phyloP scores from a whole-genome alignment of 1,284 basidiomycete genomes.

The Cutaneotrichosporon sp. region DNA sequence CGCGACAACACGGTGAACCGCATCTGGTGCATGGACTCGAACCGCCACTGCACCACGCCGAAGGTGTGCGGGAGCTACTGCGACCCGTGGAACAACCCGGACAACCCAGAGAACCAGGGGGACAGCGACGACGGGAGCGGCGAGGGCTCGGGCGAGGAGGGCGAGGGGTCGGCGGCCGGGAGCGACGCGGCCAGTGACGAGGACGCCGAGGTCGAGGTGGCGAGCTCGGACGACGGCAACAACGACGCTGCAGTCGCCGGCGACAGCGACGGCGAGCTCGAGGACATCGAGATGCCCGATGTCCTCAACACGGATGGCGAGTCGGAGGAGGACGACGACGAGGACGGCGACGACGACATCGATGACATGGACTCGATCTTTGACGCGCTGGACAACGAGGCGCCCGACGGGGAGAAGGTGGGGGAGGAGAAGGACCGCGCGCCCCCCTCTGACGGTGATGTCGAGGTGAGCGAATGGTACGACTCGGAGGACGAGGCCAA shows the following conservation, averaged over 20 bases:
- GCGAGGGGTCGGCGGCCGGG: too few species aligned
- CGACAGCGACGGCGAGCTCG: too few species aligned
- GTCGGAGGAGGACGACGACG: slow-evolving; percentile 1
- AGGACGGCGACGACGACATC: background rate
- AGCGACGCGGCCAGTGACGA: too few species aligned
- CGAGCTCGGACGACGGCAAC: too few species aligned
- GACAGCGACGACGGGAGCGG: background rate
- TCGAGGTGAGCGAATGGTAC: background rate
- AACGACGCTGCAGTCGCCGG: too few species aligned
- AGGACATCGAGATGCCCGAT: too few species aligned
- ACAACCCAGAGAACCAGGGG: background rate
- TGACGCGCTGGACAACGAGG: background rate
- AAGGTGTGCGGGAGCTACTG: slow-evolving; percentile 9
- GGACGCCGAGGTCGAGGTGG: background rate
- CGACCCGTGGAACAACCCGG: slow-evolving; percentile 8
- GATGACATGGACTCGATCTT: background rate
- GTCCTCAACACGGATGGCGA: too few species aligned
- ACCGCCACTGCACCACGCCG: slow-evolving; percentile 11
- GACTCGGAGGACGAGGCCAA: background rate
- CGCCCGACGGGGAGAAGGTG: too few species aligned
- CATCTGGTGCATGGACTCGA: slow-evolving; percentile 5
- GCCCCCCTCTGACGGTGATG: background rate
- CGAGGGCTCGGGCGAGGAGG: too few species aligned
- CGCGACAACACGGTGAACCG: slow-evolving; percentile 4
- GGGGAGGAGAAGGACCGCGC: background rate